Base-by-base conservation (phyloP, 1,284 basidiomycete species). In the Boletus mariae region DNA sequence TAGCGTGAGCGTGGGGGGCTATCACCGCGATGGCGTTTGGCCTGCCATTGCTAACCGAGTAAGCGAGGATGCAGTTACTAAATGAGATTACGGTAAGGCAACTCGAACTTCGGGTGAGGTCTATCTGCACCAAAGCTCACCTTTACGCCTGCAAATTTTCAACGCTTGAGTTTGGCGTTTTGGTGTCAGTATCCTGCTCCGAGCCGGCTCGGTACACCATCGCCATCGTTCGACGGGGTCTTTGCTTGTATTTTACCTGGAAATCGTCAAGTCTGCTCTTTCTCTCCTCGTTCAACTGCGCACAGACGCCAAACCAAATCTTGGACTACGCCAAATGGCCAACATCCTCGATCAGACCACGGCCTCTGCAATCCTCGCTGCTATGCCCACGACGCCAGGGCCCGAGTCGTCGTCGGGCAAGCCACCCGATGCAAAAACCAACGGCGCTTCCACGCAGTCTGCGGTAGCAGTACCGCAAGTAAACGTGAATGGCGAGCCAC, bases 401-500 rank as follows among this genome's bases (percentile, higher is more conserved):
- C 55, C 45, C 26, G 53, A 53, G 5, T 49, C 42, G 2, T 26
- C 56, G 12, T 25, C 48, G 9, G 13, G 53, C 51, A 56, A 57
- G 37, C 44, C 40, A 25, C 11, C 43, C 42, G 51, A 55, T 34
- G n/a, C 52, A 37, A 28, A 47, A 7, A 13, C 59, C 29, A 63
- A 66, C 44, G 53, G 56, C 25, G 17, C 52, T 17, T 42, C 65
- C 28, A 2, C 54, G 26, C 55, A 56, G n/a, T 6, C 53, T 25
- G 45, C 54, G 43, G 35, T 71, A 47, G 53, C 61, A 31, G 69
- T 72, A 38, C 67, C 70, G 3, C 66, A 69, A 41, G 70, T 69
- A 12, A 69, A 71, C 49, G 62, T 69, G 32, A 69, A 69, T 31
- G 67, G 67, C 31, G 68, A 69, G 34, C 67, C 67, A 2, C 20